phyloP scores from a whole-genome alignment of 129 eudicot species.

The Arctium minus region DNA sequence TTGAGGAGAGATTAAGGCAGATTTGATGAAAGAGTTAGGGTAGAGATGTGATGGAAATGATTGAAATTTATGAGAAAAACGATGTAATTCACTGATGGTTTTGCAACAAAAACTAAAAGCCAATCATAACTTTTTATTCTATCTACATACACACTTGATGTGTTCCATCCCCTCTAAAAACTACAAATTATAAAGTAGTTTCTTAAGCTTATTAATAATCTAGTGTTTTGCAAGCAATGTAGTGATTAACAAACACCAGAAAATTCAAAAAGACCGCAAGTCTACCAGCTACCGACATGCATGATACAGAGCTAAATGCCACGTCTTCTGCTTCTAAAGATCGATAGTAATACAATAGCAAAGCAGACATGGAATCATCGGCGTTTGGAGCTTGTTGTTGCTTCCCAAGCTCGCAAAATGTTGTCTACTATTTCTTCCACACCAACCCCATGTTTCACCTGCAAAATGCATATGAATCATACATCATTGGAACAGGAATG shows the following conservation, averaged over 20 bases:
- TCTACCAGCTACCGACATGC: neutral
- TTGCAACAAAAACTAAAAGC: neutral
- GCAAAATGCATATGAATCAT: slow-evolving; percentile 7
- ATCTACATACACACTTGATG: neutral
- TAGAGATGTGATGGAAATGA: too few relatives aligned
- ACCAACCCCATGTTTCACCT: slow-evolving; percentile 98
- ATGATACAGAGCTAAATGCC: neutral
- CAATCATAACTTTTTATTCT: neutral
- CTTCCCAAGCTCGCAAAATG: slow-evolving; percentile 78
- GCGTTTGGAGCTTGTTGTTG: slow-evolving; percentile 56
- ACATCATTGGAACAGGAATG: neutral
- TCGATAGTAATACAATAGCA: neutral
- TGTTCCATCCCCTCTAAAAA: neutral
- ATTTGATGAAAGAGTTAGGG: too few relatives aligned
- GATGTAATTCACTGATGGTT: too few relatives aligned
- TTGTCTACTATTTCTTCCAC: slow-evolving; percentile 80
- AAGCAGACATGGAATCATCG: slow-evolving; percentile 23
- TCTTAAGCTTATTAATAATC: neutral
- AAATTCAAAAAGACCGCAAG: neutral
- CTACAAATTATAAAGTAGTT: neutral
- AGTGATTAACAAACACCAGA: neutral
- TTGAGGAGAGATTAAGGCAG: too few relatives aligned
- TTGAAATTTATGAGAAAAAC: too few relatives aligned
- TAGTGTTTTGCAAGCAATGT: neutral
- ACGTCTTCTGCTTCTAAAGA: neutral